Evolutionary conservation across 2,329 filamentous ascomycete species (phyloP).

Genomic region (Teratosphaeriaceae sp.): DNA sequence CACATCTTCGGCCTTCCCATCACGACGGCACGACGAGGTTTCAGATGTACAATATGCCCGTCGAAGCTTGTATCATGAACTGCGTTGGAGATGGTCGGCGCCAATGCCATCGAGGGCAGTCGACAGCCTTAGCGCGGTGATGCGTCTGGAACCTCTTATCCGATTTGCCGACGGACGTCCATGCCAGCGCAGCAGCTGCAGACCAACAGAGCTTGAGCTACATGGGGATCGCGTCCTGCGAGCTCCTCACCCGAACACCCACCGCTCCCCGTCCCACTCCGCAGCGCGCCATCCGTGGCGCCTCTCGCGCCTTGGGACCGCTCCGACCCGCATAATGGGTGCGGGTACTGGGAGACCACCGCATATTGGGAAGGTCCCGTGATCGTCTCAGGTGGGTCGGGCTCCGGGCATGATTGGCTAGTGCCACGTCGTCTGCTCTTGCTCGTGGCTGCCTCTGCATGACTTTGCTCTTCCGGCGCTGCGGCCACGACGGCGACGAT

Average conservation of each 20-base stretch:
- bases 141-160: background rate
- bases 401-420: background rate
- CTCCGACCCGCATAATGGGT: background rate
- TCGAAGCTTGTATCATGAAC: too few species aligned
- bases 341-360: background rate
- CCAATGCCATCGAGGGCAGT: too few species aligned
- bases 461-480: background rate
- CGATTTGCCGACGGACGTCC: background rate
- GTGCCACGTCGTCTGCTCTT: background rate
- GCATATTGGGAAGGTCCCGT: background rate
- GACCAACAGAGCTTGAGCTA: background rate
- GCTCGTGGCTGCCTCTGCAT: slow-evolving; percentile 5
- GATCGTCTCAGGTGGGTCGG: background rate
- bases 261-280: background rate
- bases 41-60: too few species aligned
- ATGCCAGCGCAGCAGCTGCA: slow-evolving; percentile 3
- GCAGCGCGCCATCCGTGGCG: background rate
- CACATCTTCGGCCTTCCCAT: too few species aligned
- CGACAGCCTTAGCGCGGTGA: background rate
- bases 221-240: background rate
- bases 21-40: too few species aligned
- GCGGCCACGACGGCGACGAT: slow-evolving; percentile 1
- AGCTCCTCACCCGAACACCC: background rate
- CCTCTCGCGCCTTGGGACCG: background rate
- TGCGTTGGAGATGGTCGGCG: too few species aligned